Base-by-base conservation (phyloP, 2,329 filamentous ascomycete genomes). In the Sporothrix schenckii region DNA sequence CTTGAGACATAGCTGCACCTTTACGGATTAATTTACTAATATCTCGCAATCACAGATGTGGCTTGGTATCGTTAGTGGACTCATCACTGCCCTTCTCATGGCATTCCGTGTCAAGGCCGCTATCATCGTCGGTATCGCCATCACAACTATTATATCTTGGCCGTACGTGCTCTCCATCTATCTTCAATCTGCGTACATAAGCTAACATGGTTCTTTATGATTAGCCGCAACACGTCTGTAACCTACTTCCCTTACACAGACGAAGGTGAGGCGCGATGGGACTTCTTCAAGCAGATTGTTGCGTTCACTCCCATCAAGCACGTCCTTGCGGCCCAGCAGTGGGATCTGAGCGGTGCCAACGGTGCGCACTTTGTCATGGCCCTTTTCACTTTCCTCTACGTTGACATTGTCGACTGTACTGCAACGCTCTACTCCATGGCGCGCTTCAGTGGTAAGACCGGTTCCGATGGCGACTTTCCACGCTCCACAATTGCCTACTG, bases 381-480 rank as follows among this genome's bases (percentile, higher is more conserved):
- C 0, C 85, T 93, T 68, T 89, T 93, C 76, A 93, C 91, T 0
- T 92, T 93, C 77, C 84, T 93, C 2, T 93, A 93, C 72, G 91
- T 93, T 66, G 91, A 93, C 75, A 91, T 93, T 74, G 89, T 93
- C 72, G 91, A 93, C 77, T 89, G 89, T 75, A 93, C 91, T 0
- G 91, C 90, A 54, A 93, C 91, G 0, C 81, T 93, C 50, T 93
- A 92, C 80, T 91, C 90, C n/a, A 93, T 93, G 91, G 91, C 91
- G 1, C 88, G 89, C 27, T 92, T 92, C 80, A 89, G 87, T 72
- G 75, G 75, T 74, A 91, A 74, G 84, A 89, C 76, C 80, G 85
- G 74, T 3, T 72, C 74, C 21, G 88, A 90, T 2, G 88, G 89
- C n/a, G 92, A 96, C 77, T 97, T 97, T 73, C 92, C 94, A 68